Evolutionary conservation across 108 stramenopile species (phyloP).

Genomic region (Cylindrotheca fusiformis): DNA sequence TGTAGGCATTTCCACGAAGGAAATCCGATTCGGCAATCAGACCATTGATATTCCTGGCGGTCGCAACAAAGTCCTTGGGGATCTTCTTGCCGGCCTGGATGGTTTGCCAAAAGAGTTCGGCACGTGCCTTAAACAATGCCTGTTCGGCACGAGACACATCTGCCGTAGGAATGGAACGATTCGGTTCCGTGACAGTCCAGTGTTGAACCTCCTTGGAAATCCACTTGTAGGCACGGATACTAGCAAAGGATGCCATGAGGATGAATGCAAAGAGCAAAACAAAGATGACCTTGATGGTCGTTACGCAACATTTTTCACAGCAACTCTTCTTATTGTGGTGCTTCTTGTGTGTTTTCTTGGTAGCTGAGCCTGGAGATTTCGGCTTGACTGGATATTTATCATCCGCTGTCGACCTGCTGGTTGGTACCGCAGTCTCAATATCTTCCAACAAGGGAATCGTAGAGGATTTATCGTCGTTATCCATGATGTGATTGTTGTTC

Average conservation of each 20-base stretch:
- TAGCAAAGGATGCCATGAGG: neutral
- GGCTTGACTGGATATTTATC: neutral
- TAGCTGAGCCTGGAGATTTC: neutral
- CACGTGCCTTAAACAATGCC: neutral
- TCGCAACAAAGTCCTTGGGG: constrained; percentile 18
- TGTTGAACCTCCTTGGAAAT: neutral
- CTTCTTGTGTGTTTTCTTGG: neutral
- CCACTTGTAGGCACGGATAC: neutral
- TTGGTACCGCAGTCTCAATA: neutral
- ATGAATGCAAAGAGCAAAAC: neutral
- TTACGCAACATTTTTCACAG: neutral
- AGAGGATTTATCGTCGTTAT: neutral
- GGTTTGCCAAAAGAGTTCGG: neutral
- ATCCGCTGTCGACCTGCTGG: neutral
- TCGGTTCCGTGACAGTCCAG: neutral
- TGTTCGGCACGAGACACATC: neutral
- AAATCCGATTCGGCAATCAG: constrained; percentile 25
- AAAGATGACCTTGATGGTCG: neutral
- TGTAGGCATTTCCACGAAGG: constrained; percentile 17
- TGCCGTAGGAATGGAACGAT: neutral
- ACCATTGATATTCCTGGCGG: constrained; percentile 31
- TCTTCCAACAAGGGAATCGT: neutral
- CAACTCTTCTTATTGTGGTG: neutral
- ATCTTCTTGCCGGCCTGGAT: neutral
- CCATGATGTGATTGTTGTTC: neutral